Conservation (phyloP, 1,284 basidiomycete genomes). For the Cryptococcus hybrid region DNA sequence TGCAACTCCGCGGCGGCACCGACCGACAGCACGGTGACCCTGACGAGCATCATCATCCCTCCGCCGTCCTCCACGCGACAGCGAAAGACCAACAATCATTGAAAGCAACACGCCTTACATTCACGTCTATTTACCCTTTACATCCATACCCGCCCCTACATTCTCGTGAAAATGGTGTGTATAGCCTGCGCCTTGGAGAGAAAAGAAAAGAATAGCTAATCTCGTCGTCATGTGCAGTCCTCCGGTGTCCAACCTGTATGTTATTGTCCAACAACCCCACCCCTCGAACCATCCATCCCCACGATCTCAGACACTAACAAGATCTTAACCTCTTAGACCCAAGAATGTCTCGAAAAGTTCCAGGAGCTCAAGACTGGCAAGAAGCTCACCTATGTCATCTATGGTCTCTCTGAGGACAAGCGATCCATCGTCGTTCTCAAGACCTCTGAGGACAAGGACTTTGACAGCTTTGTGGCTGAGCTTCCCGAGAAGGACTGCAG, state of each 20-base stretch:
- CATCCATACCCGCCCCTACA: neutral
- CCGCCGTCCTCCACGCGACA: neutral
- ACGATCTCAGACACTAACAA: neutral
- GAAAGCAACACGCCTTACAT: neutral
- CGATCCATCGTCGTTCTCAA: slow-evolving; percentile 77
- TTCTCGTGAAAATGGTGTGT: neutral
- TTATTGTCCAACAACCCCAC: neutral
- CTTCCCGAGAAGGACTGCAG: slow-evolving; percentile 75
- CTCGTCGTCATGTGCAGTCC: slow-evolving; percentile 20
- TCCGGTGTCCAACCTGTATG: slow-evolving; percentile 45
- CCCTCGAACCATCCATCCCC: neutral
- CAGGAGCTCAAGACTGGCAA: slow-evolving; percentile 79
- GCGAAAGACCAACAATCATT: too few relatives aligned
- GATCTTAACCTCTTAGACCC: slow-evolving; percentile 23
- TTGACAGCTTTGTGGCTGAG: slow-evolving; percentile 73
- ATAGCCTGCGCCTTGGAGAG: neutral
- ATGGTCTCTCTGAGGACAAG: slow-evolving; percentile 63
- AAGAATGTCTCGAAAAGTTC: slow-evolving; percentile 63
- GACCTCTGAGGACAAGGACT: slow-evolving; percentile 56
- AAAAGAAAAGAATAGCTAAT: slow-evolving; percentile 2
- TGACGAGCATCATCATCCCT: neutral
- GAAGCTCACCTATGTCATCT: slow-evolving; percentile 86
- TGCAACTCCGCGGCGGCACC: neutral
- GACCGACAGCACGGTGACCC: neutral
- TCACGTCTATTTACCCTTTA: neutral